Conservation (phyloP, 2,329 filamentous ascomycete genomes). For the Tolypocladium capitatum region DNA sequence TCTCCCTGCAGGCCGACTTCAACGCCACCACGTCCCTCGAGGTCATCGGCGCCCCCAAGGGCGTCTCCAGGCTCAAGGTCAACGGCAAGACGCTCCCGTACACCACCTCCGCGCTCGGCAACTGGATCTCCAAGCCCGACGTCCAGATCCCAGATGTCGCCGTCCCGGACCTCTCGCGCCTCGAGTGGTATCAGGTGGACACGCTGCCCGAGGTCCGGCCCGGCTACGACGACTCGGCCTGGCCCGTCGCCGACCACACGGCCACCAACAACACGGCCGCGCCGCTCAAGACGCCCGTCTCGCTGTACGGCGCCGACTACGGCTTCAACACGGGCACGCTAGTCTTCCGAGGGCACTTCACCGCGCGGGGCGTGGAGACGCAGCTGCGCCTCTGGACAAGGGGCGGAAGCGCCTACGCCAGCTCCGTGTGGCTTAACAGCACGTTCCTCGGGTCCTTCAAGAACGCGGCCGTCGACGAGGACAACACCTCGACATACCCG, state of each 20-base stretch:
- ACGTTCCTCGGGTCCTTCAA: constrained; percentile 51
- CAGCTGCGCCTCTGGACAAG: constrained; percentile 44
- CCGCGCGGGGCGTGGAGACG: constrained; percentile 45
- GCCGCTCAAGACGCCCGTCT: constrained; percentile 47
- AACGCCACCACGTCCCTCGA: constrained; percentile 57
- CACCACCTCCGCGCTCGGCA: constrained; percentile 24
- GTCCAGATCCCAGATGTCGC: constrained; percentile 34
- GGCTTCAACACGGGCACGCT: constrained; percentile 58
- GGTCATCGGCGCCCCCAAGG: constrained; percentile 47
- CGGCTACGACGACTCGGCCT: constrained; percentile 55
- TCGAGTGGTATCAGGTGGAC: constrained; percentile 59
- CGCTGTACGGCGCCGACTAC: constrained; percentile 59
- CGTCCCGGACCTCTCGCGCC: constrained; percentile 30
- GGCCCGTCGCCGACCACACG: constrained; percentile 45
- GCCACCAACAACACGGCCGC: constrained; percentile 46
- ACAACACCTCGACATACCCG: constrained; percentile 41
- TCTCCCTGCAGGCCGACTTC: constrained; percentile 57
- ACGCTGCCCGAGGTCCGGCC: constrained; percentile 54
- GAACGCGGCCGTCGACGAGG: constrained; percentile 35
- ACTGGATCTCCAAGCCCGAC: constrained; percentile 34
- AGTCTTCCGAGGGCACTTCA: constrained; percentile 58
- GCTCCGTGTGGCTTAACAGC: constrained; percentile 51
- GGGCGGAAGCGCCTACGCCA: constrained; percentile 55
- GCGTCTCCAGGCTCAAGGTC: constrained; percentile 28
- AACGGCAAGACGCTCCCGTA: constrained; percentile 26